Percentiles rank a stretch among this genome's conserved stretches.
phyloP scores from a whole-genome alignment of 2,329 filamentous ascomycete species.

The Ascochyta lentis region DNA sequence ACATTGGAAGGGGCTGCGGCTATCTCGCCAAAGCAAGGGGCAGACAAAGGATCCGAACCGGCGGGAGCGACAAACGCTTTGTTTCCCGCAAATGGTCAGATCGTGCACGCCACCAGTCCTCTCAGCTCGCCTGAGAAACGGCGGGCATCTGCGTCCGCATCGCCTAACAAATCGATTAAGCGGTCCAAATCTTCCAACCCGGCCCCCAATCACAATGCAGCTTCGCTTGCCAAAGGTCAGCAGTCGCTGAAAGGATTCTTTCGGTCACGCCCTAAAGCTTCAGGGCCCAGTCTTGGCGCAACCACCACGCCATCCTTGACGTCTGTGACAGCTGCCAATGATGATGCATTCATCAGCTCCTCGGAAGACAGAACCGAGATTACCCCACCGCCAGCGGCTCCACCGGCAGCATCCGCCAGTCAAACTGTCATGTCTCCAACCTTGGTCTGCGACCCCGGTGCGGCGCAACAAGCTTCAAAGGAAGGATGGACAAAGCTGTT shows the following conservation, averaged over 20 bases:
- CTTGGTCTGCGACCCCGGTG: constrained; percentile 31
- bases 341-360: constrained; percentile 8
- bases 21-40: constrained; percentile 8
- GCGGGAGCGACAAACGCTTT: constrained; percentile 22
- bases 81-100: constrained; percentile 4
- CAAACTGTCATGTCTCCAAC: constrained; percentile 15
- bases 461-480: constrained; percentile 67
- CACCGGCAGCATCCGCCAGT: constrained; percentile 7
- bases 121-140: constrained; percentile 43
- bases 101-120: constrained; percentile 20
- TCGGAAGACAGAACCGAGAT: constrained; percentile 5
- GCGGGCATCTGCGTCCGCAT: constrained; percentile 26
- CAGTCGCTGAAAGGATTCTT: constrained; percentile 81
- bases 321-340: constrained; percentile 1
- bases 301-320: constrained; percentile 9
- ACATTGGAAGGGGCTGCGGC: constrained; percentile 2
- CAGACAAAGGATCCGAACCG: constrained; percentile 12
- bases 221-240: constrained; percentile 55
- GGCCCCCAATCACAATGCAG: constrained; percentile 26
- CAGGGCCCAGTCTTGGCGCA: constrained; percentile 8
- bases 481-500: constrained; percentile 88
- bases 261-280: constrained; percentile 44
- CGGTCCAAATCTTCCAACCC: constrained; percentile 55
- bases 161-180: constrained; percentile 50
- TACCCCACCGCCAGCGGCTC: constrained; percentile 7